A percentile compares a stretch with the other conserved stretches of the same genome.
phyloP scores from a whole-genome alignment of 306 rosid species.

The Vachellia pachyceras region DNA sequence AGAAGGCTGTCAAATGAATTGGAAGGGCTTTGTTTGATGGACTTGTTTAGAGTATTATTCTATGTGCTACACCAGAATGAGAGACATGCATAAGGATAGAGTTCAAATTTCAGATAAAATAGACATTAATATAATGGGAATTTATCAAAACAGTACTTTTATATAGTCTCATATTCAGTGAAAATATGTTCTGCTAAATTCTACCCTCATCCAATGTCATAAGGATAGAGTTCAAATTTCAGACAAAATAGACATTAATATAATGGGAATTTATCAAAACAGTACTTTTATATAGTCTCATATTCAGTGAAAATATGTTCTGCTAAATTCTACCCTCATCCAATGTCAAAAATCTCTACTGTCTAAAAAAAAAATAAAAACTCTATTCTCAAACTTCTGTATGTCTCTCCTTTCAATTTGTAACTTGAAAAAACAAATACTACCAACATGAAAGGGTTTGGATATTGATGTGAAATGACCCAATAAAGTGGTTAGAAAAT shows the following conservation, averaged over 20 bases:
- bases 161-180: neutral
- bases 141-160: neutral
- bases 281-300: neutral
- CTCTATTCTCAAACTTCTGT: neutral
- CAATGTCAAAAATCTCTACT: neutral
- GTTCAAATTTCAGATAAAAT: neutral
- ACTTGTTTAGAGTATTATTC: neutral
- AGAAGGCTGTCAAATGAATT: neutral
- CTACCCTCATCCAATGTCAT: neutral
- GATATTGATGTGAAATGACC: neutral
- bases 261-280: neutral
- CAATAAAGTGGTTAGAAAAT: neutral
- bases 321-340: neutral
- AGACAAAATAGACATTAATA: neutral
- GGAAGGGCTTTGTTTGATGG: constrained; percentile 13
- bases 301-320: neutral
- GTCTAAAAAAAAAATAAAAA: neutral
- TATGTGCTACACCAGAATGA: neutral
- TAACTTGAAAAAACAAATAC: neutral
- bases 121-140: neutral
- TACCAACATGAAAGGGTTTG: neutral
- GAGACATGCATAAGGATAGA: neutral
- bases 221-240: neutral
- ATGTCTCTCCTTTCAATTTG: neutral
- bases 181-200: neutral